Conservation (phyloP, 139 green algal genomes). For the Penium margaritaceum region DNA sequence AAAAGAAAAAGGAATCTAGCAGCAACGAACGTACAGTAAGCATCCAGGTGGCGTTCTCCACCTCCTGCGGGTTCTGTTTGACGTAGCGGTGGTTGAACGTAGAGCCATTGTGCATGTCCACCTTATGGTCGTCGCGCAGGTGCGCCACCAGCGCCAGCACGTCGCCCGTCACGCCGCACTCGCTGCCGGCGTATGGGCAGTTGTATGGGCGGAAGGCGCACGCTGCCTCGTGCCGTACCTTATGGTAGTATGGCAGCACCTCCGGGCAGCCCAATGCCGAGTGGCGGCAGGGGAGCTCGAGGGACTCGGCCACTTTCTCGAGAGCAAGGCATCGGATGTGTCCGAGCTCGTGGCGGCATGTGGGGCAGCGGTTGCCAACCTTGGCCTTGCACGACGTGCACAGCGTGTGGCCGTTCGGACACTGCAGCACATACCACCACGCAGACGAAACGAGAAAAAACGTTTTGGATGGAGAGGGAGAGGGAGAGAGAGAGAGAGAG, state of each 20-base stretch:
- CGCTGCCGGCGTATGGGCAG: conserved; percentile 40
- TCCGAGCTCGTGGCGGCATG: conserved; percentile 30
- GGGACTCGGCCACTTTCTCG: conserved; percentile 40
- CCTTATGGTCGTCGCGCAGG: conserved; percentile 38
- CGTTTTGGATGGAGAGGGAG: too few relatives aligned
- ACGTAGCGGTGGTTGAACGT: conserved; percentile 44
- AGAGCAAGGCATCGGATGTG: conserved; percentile 42
- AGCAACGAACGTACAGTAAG: too few relatives aligned
- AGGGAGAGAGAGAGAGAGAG: too few relatives aligned
- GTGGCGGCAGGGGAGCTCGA: conserved; percentile 35
- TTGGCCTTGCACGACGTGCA: conserved; percentile 36
- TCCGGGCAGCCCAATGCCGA: conserved; percentile 12
- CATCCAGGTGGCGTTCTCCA: conserved; percentile 46
- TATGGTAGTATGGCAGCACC: conserved; percentile 28
- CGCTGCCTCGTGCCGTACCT: conserved; percentile 35
- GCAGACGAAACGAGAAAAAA: too few relatives aligned
- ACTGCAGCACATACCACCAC: too few relatives aligned
- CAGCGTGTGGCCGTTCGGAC: conserved; percentile 41
- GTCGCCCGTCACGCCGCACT: conserved; percentile 39
- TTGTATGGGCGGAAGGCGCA: conserved; percentile 37
- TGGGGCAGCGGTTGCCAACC: conserved; percentile 40
- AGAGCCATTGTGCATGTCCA: conserved; percentile 36
- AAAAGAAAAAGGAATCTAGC: too few relatives aligned
- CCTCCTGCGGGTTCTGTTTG: conserved; percentile 40
- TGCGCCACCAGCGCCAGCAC: conserved; percentile 26